Evolutionary conservation across 768 basidiomycete species (phyloP).

Genomic region (Rickenella mellea): DNA sequence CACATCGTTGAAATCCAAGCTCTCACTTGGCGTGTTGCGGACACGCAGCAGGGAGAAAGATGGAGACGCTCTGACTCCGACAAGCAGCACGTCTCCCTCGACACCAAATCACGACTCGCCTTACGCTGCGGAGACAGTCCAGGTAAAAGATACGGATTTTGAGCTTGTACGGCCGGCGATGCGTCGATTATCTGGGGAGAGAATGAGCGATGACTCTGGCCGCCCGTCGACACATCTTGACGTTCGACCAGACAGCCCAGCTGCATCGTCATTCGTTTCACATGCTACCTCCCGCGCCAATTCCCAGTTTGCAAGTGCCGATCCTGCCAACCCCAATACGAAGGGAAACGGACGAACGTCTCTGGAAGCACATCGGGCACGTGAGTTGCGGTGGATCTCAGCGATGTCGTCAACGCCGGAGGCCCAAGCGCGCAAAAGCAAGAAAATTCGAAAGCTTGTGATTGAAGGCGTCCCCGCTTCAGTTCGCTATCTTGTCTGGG

Average conservation of each 20-base stretch:
- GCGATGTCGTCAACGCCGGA: constrained; percentile 47
- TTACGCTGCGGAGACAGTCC: constrained; percentile 47
- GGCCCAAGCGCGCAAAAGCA: constrained; percentile 62
- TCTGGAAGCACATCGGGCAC: constrained; percentile 63
- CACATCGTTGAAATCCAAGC: constrained; percentile 42
- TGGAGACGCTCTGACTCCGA: constrained; percentile 18
- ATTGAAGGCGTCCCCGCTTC: constrained; percentile 74
- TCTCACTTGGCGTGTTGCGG: constrained; percentile 61
- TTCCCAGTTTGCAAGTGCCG: background rate
- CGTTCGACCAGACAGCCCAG: constrained; percentile 32
- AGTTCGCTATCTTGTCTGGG: constrained; percentile 81
- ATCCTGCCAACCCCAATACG: constrained; percentile 4
- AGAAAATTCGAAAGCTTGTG: constrained; percentile 67
- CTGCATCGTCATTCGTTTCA: constrained; percentile 24
- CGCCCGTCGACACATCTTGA: constrained; percentile 24
- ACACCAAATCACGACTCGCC: background rate
- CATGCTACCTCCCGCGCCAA: constrained; percentile 11
- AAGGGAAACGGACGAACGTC: too few species aligned
- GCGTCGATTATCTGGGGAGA: constrained; percentile 27
- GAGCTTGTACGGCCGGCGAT: constrained; percentile 63
- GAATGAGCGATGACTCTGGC: constrained; percentile 46
- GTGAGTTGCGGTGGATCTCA: constrained; percentile 71
- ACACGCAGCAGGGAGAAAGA: constrained; percentile 23
- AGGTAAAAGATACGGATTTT: constrained; percentile 77
- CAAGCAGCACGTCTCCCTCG: background rate